Conservation (phyloP, 106 monocot species). For the Chionographis japonica region DNA sequence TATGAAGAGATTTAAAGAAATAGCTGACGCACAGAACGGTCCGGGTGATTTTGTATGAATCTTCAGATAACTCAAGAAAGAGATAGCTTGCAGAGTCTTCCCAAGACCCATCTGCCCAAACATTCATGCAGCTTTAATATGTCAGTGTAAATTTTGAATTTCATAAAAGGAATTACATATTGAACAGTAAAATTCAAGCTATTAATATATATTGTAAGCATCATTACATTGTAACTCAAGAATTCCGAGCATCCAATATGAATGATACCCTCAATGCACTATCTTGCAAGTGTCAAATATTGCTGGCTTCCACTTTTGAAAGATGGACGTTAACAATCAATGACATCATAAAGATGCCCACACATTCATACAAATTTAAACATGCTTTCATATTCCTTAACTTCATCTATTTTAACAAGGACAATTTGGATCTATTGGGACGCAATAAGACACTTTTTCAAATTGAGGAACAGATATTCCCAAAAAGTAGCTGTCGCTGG, state of each 20-base stretch:
- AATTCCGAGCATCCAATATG: not conserved
- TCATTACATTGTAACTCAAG: not conserved
- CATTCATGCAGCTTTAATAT: slow-evolving; percentile 1
- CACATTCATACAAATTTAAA: too few relatives aligned
- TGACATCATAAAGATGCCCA: too few relatives aligned
- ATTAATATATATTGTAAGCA: not conserved
- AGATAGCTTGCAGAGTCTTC: slow-evolving; percentile 92
- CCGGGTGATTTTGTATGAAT: slow-evolving; percentile 41
- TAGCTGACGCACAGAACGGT: slow-evolving; percentile 67
- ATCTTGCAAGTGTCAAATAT: too few relatives aligned
- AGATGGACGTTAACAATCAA: too few relatives aligned
- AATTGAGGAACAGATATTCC: too few relatives aligned
- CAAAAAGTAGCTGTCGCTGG: too few relatives aligned
- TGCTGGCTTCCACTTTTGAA: too few relatives aligned
- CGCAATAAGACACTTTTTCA: too few relatives aligned
- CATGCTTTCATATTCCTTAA: too few relatives aligned
- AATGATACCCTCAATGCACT: not conserved
- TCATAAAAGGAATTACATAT: not conserved
- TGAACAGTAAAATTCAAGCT: too few relatives aligned
- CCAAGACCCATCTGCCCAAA: slow-evolving; percentile 86
- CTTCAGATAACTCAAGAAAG: slow-evolving; percentile 88
- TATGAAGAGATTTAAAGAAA: not conserved
- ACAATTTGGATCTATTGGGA: too few relatives aligned
- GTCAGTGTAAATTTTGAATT: not conserved
- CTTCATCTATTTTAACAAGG: too few relatives aligned